Percentiles rank a stretch among this genome's conserved stretches.
phyloP scores from a whole-genome alignment of 148 eudicot species.

The Dianthus caryophyllus region DNA sequence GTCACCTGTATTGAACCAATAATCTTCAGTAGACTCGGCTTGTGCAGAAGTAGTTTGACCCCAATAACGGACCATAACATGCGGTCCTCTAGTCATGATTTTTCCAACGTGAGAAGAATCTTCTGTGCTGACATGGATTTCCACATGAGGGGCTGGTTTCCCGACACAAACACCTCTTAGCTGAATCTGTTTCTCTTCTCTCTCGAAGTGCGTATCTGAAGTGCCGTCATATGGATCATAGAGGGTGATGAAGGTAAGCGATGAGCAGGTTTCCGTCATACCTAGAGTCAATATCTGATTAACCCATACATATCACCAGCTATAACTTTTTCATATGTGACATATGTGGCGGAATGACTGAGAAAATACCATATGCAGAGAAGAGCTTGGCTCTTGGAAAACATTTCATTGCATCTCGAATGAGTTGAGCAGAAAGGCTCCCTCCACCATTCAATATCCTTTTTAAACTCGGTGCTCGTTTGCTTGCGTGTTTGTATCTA shows the following conservation, averaged over 20 bases:
- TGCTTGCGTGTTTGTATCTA: constrained; percentile 38
- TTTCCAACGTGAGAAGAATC: constrained; percentile 48
- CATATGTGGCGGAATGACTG: neutral
- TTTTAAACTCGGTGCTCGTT: constrained; percentile 34
- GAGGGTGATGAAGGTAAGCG: constrained; percentile 73
- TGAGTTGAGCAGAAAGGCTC: constrained; percentile 53
- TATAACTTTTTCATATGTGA: neutral
- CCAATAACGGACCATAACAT: constrained; percentile 82
- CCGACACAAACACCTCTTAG: constrained; percentile 72
- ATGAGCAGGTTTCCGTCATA: constrained; percentile 94
- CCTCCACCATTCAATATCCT: constrained; percentile 94
- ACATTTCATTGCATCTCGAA: constrained; percentile 36
- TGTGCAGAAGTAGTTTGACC: constrained; percentile 28
- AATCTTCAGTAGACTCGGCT: constrained; percentile 34
- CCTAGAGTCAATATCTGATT: constrained; percentile 37
- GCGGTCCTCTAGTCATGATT: constrained; percentile 86
- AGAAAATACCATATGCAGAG: constrained; percentile 75
- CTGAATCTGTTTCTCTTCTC: constrained; percentile 10
- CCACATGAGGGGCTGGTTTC: constrained; percentile 85
- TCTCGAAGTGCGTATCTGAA: constrained; percentile 16
- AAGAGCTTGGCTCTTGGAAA: constrained; percentile 70
- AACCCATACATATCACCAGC: neutral
- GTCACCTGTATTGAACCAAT: constrained; percentile 93
- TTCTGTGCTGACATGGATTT: constrained; percentile 39
- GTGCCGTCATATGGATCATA: constrained; percentile 44